Evolutionary conservation across 768 basidiomycete species (phyloP).

Genomic region (Lepiota subincarnata): DNA sequence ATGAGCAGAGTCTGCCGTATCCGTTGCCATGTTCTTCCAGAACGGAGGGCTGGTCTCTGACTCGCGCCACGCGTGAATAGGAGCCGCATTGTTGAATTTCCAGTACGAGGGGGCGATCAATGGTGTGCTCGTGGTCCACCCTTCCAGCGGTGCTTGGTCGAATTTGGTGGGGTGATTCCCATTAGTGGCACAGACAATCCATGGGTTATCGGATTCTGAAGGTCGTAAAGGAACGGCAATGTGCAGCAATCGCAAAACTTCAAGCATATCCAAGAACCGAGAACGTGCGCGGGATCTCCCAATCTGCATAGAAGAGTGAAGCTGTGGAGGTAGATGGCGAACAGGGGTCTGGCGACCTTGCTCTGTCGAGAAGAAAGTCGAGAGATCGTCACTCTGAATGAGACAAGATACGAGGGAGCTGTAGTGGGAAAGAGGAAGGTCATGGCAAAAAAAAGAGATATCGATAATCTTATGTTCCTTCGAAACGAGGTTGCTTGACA

Average conservation of each 20-base stretch:
- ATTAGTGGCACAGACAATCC: slow-evolving; percentile 41
- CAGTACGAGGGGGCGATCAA: slow-evolving; percentile 58
- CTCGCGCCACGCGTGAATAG: slow-evolving; percentile 57
- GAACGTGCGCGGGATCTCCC: slow-evolving; percentile 55
- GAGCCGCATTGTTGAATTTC: slow-evolving; percentile 51
- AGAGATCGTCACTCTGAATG: slow-evolving; percentile 55
- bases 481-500: slow-evolving; percentile 47
- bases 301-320: slow-evolving; percentile 53
- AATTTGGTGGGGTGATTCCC: slow-evolving; percentile 44
- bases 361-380: slow-evolving; percentile 42
- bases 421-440: slow-evolving; percentile 62
- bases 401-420: slow-evolving; percentile 59
- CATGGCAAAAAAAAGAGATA: slow-evolving; percentile 55
- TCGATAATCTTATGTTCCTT: slow-evolving; percentile 53
- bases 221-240: slow-evolving; percentile 55
- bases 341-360: slow-evolving; percentile 47
- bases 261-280: slow-evolving; percentile 59
- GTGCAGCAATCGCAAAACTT: slow-evolving; percentile 52
- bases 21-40: slow-evolving; percentile 46
- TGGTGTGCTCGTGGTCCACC: slow-evolving; percentile 41
- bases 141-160: slow-evolving; percentile 37
- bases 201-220: slow-evolving; percentile 36
- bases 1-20: slow-evolving; percentile 33
- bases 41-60: slow-evolving; percentile 49
- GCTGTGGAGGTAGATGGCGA: slow-evolving; percentile 44